These are phyloP conservation scores for Crucibulum cyathiforme DNA, from an alignment of 1,284 basidiomycete genomes.

Conservation along the genomic window DNA sequence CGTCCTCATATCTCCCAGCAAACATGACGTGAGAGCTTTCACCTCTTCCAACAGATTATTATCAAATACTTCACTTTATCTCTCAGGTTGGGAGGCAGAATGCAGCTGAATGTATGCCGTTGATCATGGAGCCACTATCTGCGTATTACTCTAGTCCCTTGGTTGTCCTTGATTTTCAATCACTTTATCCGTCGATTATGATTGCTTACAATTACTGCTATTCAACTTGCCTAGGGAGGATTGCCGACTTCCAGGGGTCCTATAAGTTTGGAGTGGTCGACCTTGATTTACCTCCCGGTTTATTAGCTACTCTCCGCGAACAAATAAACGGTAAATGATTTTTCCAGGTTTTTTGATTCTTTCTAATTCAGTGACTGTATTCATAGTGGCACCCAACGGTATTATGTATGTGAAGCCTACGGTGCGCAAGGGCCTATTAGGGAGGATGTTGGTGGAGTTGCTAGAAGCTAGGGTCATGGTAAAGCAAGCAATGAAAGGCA, in stretches of 20 bases:
- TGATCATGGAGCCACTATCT: slow-evolving; percentile 94
- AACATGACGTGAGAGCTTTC: slow-evolving; percentile 67
- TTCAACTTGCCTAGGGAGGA: slow-evolving; percentile 94
- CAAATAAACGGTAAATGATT: slow-evolving; percentile 72
- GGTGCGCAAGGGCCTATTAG: slow-evolving; percentile 85
- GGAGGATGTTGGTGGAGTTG: slow-evolving; percentile 92
- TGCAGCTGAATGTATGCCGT: slow-evolving; percentile 92
- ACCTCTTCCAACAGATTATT: neutral
- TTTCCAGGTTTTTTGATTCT: neutral
- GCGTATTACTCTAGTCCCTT: slow-evolving; percentile 94
- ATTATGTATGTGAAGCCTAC: slow-evolving; percentile 90
- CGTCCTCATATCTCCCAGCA: slow-evolving; percentile 86
- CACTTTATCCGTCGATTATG: slow-evolving; percentile 96
- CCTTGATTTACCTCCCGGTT: slow-evolving; percentile 73
- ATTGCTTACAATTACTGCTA: slow-evolving; percentile 99
- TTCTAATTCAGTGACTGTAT: slow-evolving; percentile 3
- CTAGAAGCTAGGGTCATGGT: slow-evolving; percentile 98
- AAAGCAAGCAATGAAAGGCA: slow-evolving; percentile 91
- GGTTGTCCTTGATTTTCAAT: slow-evolving; percentile 94
- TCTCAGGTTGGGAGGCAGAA: slow-evolving; percentile 92
- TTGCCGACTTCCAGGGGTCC: slow-evolving; percentile 82
- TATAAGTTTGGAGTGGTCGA: slow-evolving; percentile 90
- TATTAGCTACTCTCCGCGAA: slow-evolving; percentile 73
- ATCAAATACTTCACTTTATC: neutral
- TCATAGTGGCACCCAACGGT: slow-evolving; percentile 89